phyloP scores from a whole-genome alignment of 305 asterid genomes.

The Nicotiana rustica region DNA sequence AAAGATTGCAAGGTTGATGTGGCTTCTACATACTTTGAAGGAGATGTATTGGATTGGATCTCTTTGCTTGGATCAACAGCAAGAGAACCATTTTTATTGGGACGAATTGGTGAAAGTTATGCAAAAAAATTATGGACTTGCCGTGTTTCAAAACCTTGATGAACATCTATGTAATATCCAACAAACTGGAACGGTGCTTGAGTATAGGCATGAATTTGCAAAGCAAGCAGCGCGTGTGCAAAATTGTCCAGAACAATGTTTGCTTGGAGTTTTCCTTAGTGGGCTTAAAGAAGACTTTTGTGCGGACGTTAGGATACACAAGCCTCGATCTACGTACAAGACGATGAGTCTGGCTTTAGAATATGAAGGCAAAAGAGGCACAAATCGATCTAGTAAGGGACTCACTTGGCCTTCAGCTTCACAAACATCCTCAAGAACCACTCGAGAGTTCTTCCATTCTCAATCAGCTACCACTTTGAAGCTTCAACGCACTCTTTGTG shows the following conservation, averaged over 20 bases:
- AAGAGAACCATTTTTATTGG: neutral
- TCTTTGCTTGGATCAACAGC: slow-evolving; percentile 20
- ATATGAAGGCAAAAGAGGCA: neutral
- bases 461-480: slow-evolving; percentile 22
- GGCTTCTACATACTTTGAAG: slow-evolving; percentile 24
- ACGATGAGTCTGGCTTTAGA: neutral
- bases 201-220: slow-evolving; percentile 21
- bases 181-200: neutral
- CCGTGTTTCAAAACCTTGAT: neutral
- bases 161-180: neutral
- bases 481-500: neutral
- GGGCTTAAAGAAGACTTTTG: slow-evolving; percentile 16
- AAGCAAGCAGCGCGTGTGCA: neutral
- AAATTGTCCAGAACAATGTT: neutral
- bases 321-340: neutral
- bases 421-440: neutral
- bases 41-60: slow-evolving; percentile 20
- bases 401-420: neutral
- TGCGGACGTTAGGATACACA: slow-evolving; percentile 7
- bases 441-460: neutral
- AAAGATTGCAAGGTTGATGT: slow-evolving; percentile 9
- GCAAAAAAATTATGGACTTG: neutral
- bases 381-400: neutral
- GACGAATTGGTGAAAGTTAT: neutral
- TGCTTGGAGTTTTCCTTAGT: neutral